phyloP scores from a whole-genome alignment of 345 rosid genomes.

The Rhizophora mangle region DNA sequence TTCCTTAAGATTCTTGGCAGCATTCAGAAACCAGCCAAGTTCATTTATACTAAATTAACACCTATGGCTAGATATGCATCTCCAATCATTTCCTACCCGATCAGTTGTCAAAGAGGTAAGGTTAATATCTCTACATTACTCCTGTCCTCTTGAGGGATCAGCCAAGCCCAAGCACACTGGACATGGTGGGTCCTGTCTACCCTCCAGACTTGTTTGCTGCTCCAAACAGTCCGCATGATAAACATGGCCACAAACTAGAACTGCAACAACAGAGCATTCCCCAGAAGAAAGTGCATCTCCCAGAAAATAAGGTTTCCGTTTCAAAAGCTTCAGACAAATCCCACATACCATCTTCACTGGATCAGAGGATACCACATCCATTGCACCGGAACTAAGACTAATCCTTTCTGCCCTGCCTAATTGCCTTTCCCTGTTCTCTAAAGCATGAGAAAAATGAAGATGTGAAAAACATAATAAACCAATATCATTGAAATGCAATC shows the following conservation, averaged over 20 bases:
- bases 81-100: constrained; percentile 14
- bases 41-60: neutral
- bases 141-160: constrained; percentile 21
- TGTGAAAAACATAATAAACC: neutral
- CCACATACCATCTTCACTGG: constrained; percentile 45
- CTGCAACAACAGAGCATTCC: constrained; percentile 51
- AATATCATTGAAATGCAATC: neutral
- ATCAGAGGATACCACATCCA: constrained; percentile 36
- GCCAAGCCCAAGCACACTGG: constrained; percentile 37
- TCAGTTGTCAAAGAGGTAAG: constrained; percentile 14
- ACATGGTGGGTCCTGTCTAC: constrained; percentile 50
- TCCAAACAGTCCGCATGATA: constrained; percentile 69
- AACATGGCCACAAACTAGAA: constrained; percentile 60
- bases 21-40: neutral
- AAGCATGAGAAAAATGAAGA: neutral
- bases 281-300: constrained; percentile 34
- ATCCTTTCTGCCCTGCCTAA: constrained; percentile 44
- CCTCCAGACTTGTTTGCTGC: constrained; percentile 40
- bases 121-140: constrained; percentile 23
- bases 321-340: constrained; percentile 49
- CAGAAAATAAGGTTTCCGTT: constrained; percentile 40
- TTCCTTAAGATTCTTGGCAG: too few species aligned
- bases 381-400: constrained; percentile 34
- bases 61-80: neutral
- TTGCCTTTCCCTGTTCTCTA: constrained; percentile 28